Base-by-base conservation (phyloP, 768 basidiomycete genomes). In the Nidularia sp. region DNA sequence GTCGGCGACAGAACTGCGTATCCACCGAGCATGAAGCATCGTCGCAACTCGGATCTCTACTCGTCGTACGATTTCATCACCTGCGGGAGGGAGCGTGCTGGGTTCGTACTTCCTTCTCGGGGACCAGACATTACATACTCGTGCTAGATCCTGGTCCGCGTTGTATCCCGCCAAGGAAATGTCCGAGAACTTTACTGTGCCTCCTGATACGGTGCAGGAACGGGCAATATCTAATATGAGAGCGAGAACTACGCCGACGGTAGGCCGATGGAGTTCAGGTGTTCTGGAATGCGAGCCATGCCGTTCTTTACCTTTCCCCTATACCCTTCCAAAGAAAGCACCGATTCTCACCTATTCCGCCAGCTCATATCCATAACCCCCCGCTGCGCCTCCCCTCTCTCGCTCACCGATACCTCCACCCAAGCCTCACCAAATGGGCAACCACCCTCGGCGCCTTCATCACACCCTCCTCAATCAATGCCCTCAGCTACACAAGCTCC, bases 401-500 rank as follows among this genome's bases (percentile, higher is more conserved):
- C 66, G 15, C 62, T 61, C 18, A 61, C 74, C 22, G 81, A 80
- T n/a, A 67, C 84, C 44, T 62, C 69, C 1, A 51, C 66, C 0
- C 65, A 63, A 35, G 41, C 68, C 0, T 74, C 78, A 52, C 69
- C 79, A 0, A 73, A 78, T 41, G 73, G 42, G 81, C 81, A 25
- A 58, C 71, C 18, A 73, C 72, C 53, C 71, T 74, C 62, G 79
- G 83, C 53, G 67, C 71, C 4, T 80, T 79, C 60, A 73, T 86
- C 60, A 73, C 82, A 0, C 75, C 83, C 3, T 77, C 77, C 5
- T 71, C 76, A 5, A 82, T 89, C 62, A 86, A 86, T 66, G 78
- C 80, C 1, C 51, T 70, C 29, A 86, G 84, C 67, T 80, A 77
- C 70, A 84, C 83, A 10, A 76, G 85, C 43, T 83, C 79, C 1